A percentile compares a stretch with the other conserved stretches of the same genome.
Conservation (phyloP, 495 filamentous ascomycete genomes). For the Daldinia bambusicola region DNA sequence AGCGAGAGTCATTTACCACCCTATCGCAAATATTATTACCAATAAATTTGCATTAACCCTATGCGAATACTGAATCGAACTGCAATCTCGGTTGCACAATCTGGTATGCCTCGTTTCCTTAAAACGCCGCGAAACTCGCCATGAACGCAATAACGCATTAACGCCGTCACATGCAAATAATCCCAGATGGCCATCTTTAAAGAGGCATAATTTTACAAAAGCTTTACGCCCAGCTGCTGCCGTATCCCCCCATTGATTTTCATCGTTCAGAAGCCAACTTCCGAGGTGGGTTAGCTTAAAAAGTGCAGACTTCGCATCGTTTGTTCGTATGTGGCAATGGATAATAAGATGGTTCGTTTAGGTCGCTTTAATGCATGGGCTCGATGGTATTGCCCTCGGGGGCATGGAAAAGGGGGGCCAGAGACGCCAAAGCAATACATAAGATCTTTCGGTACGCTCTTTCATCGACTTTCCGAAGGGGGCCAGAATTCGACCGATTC, state of each 20-base stretch:
- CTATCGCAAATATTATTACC: too few relatives aligned
- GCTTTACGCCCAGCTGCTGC: not conserved
- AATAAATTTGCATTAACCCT: slow-evolving; percentile 23
- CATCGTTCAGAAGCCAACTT: not conserved
- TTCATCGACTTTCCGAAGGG: not conserved
- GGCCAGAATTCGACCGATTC: not conserved
- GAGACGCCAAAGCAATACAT: not conserved
- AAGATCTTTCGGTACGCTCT: not conserved
- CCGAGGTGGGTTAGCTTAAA: not conserved
- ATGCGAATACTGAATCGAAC: slow-evolving; percentile 6
- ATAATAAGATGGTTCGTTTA: not conserved
- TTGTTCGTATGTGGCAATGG: not conserved
- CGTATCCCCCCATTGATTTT: not conserved
- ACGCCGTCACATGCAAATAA: slow-evolving; percentile 21
- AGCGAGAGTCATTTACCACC: too few relatives aligned
- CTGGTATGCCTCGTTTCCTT: slow-evolving; percentile 10
- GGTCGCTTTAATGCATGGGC: not conserved
- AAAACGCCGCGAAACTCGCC: slow-evolving; percentile 27
- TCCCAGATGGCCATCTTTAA: not conserved
- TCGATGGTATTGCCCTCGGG: not conserved
- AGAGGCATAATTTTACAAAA: slow-evolving; percentile 4
- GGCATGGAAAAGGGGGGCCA: not conserved
- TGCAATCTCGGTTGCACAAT: slow-evolving; percentile 18
- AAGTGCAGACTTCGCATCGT: not conserved
- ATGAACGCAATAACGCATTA: slow-evolving; percentile 1